Evolutionary conservation across 495 filamentous ascomycete genomes (phyloP).

Genomic region (Neurospora sp.): DNA sequence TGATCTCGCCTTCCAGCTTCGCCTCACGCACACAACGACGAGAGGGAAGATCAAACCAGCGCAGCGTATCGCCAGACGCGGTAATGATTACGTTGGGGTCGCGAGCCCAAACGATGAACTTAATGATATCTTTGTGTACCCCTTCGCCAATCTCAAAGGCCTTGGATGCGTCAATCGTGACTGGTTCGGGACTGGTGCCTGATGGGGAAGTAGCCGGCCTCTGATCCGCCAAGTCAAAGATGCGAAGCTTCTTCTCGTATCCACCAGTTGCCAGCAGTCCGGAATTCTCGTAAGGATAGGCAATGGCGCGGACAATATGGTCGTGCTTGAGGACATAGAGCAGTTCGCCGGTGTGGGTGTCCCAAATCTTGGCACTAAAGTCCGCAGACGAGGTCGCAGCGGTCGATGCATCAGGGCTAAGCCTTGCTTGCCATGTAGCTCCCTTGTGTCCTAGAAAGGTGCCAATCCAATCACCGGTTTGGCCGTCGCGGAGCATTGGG

Average conservation of each 20-base stretch:
- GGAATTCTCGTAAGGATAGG: constrained; percentile 73
- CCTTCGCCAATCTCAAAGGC: constrained; percentile 82
- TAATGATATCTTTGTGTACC: constrained; percentile 78
- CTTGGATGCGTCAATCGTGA: constrained; percentile 34
- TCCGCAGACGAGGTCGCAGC: constrained; percentile 92
- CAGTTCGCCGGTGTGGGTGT: constrained; percentile 87
- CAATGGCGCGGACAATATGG: constrained; percentile 89
- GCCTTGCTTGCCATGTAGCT: constrained; percentile 87
- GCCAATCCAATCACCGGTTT: constrained; percentile 97
- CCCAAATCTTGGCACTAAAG: constrained; percentile 96
- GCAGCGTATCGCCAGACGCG: constrained; percentile 78
- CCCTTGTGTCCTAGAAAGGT: constrained; percentile 98
- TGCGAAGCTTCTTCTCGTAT: constrained; percentile 89
- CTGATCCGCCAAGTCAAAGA: constrained; percentile 70
- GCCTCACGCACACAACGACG: constrained; percentile 61
- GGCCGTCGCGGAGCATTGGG: constrained; percentile 94
- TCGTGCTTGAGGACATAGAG: constrained; percentile 80
- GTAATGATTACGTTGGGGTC: constrained; percentile 85
- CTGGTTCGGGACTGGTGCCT: constrained; percentile 12
- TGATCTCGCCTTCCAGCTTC: constrained; percentile 69
- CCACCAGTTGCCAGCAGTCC: constrained; percentile 82
- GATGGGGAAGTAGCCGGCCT: constrained; percentile 17
- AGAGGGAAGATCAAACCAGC: constrained; percentile 87
- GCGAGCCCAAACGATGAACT: constrained; percentile 83
- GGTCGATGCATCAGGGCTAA: constrained; percentile 77